A percentile compares a stretch with the other conserved stretches of the same genome.
phyloP scores from a whole-genome alignment of 2,329 filamentous ascomycete genomes.

The Rutstroemia sydowiana region DNA sequence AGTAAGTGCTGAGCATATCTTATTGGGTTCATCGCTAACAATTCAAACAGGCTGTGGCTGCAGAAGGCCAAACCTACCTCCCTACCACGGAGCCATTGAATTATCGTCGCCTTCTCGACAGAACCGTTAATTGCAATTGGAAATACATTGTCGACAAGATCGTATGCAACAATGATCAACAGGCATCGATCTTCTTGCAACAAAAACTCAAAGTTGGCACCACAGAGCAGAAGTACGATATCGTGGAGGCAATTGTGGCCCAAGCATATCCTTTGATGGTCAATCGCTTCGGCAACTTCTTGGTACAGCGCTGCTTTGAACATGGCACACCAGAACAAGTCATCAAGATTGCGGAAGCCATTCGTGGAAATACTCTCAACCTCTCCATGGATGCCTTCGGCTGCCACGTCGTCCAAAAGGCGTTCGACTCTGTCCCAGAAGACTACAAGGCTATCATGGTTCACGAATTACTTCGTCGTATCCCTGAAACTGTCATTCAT shows the following conservation, averaged over 20 bases:
- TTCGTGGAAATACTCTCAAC: constrained; percentile 86
- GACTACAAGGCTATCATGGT: constrained; percentile 99
- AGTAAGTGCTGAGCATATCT: constrained; percentile 24
- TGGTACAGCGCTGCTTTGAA: constrained; percentile 97
- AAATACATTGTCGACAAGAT: constrained; percentile 99
- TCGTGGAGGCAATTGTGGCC: constrained; percentile 90
- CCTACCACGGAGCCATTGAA: constrained; percentile 88
- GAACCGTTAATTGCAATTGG: constrained; percentile 97
- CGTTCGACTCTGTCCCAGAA: constrained; percentile 94
- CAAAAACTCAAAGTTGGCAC: constrained; percentile 98
- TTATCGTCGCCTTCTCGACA: constrained; percentile 89
- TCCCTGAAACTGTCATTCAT: constrained; percentile 96
- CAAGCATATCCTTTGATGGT: constrained; percentile 96
- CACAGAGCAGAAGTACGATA: constrained; percentile 91
- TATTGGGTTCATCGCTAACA: constrained; percentile 22
- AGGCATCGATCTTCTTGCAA: constrained; percentile 96
- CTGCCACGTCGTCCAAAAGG: constrained; percentile 97
- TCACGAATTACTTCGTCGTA: constrained; percentile 88
- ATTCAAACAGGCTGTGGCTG: constrained; percentile 42
- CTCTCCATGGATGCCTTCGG: constrained; percentile 98
- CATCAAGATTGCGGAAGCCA: constrained; percentile 86
- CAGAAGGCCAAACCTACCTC: constrained; percentile 66
- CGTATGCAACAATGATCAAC: constrained; percentile 97
- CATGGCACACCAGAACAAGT: constrained; percentile 94
- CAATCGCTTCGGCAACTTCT: constrained; percentile 97